Base-by-base conservation (phyloP, 768 basidiomycete species). In the Cystobasidiopsis lactophilus region DNA sequence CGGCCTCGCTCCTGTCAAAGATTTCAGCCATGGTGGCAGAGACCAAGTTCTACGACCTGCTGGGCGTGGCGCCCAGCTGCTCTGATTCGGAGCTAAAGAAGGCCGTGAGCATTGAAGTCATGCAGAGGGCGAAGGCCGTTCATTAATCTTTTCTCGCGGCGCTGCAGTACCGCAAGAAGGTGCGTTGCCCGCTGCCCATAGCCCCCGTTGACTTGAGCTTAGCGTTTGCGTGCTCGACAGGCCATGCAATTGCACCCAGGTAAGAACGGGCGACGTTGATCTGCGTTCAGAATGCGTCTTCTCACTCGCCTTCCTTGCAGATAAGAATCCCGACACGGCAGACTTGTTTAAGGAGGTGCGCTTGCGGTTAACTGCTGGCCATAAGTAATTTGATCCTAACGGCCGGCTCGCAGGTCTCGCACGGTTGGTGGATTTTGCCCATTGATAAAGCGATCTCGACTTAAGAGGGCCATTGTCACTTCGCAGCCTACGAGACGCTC, bases 11-110 rank as follows among this genome's bases (percentile, higher is more conserved):
- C n/a, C n/a, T n/a, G n/a, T n/a, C n/a, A n/a, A n/a, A n/a, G n/a
- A n/a, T n/a, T n/a, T n/a, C n/a, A n/a, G n/a, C 16, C 33, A 66
- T 65, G 64, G 63, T 62, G 40, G 58, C 52, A 31, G 64, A 66
- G 37, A 63, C 60, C 37, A 48, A 47, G 31, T 48, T 50, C 47
- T 57, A 95, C 70, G 86, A 93, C 69, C 75, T 93, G 56, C 77
- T 96, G 46, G 88, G 89, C 59, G 85, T 84, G 29, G 58, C 75
- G 11, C 77, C 82, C 47, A 73, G 73, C 60, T 85, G 82, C 31
- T 79, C 78, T 39, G 88, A 91, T 55, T 63, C 72, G 44, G 86
- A 89, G 51, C 76, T 91, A 63, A 91, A 89, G 74, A 89, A 89
- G 67, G 86, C 86, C 29, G 45, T 47, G 29, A 4, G 45, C 29